Evolutionary conservation across 441 rosid genomes (phyloP), one percentile per base, ranked within the genome.

Genomic region (Manihot esculenta): DNA sequence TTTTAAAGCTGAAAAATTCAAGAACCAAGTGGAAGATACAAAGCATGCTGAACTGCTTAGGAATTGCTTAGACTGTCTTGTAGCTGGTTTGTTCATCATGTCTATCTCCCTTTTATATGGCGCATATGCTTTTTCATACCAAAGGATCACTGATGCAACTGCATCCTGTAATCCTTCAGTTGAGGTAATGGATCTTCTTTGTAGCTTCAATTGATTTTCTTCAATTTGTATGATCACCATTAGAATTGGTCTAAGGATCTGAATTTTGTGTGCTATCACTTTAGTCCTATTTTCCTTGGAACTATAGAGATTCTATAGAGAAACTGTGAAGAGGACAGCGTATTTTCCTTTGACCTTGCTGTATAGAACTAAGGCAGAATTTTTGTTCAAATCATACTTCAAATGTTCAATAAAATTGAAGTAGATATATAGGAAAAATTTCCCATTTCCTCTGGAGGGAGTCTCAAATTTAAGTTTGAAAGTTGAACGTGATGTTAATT

Each of bases 61-160:
- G 76, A 89, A 59, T 67, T 85, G 88, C 80, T 79, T 85, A 57
- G 97, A 93, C 58, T 88, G 88, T 81, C 97, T 93, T 55, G 94
- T 88, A 66, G 85, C 90, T n/a, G 90, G 97, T 56, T 80, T 93
- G 76, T 60, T 88, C 70, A 65, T 72, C 77, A 91, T 91, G 97
- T 72, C 82, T 14, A 77, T 71, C 54, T 84, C 85, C 44, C 85
- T 93, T 72, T 66, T 73, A 2, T 88, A 83, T 64, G 95, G 95
- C 26, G 87, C 87, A 23, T 91, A 88, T 80, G 78, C 79, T n/a
- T 87, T 78, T 76, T 86, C 98, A 15, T 87, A 85, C 66, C 79
- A 65, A 71, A 87, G 89, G 82, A 86, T 95, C 61, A 63, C 73
- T 27, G 97, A 95, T 60, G 93, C 90, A 66, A 86, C 98, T 10